Evolutionary conservation across 345 rosid genomes (phyloP), one percentile per base, ranked within the genome.

Genomic region (Bretschneidera sinensis): DNA sequence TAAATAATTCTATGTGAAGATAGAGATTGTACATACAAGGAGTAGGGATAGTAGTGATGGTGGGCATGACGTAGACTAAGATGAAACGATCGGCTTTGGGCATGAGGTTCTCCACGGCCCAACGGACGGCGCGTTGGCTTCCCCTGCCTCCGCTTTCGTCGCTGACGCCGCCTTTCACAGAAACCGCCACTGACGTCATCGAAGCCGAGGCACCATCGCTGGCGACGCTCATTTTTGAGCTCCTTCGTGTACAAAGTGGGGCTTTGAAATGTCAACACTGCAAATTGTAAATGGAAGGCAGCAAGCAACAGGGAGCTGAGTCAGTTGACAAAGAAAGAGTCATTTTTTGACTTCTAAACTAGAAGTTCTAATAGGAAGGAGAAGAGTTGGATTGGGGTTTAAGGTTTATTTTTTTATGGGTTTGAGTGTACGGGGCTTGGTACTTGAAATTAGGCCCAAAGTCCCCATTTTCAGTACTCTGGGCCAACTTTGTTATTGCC

Each of bases 51-150:
- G 62, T 68, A 43, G 85, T 78, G 77, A 87, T 55, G 51, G 71
- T 35, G 61, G 89, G 91, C 71, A 89, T 83, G 65, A 89, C 86
- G 66, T 92, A 86, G 74, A 92, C 88, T 28, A 89, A 71, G 71
- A 82, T 62, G 60, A 92, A 73, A n/a, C 83, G 83, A 34, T 78
- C 77, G 48, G 85, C 77, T 59, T 54, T 39, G 1, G 82, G 74
- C 50, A 73, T 47, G 64, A 85, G 71, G 51, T 82, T 81, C 63
- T 89, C 83, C 20, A 69, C 76, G 5, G 91, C 85, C 98, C 95
- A 92, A 7, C 82, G 84, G 71, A 85, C 82, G 52, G 95, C 92
- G 21, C 96, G 89, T 39, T 76, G 74, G 74, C 92, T 92, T 64
- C 85, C 87, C 20, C 66, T 72, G 43, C 92, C 88, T 48, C 83